Percentiles rank a stretch among this genome's conserved stretches.
phyloP scores from a whole-genome alignment of 2,329 filamentous ascomycete species.

The Nemania sp. region DNA sequence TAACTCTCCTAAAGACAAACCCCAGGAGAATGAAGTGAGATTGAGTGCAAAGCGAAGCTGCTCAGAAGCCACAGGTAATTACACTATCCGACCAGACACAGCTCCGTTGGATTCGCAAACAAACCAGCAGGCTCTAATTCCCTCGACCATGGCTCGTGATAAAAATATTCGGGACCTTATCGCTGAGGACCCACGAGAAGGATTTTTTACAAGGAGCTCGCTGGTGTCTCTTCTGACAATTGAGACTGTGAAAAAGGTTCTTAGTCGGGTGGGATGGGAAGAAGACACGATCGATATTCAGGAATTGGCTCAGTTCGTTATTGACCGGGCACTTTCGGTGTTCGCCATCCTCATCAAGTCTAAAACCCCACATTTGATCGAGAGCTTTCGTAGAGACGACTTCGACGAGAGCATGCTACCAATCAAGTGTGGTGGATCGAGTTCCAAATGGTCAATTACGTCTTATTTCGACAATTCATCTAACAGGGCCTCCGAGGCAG shows the following conservation, averaged over 20 bases:
- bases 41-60: background rate
- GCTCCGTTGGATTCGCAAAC: background rate
- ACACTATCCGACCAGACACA: background rate
- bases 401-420: slow-evolving; percentile 7
- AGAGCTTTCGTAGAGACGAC: background rate
- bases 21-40: background rate
- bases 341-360: slow-evolving; percentile 7
- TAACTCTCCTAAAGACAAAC: background rate
- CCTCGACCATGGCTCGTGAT: background rate
- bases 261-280: background rate
- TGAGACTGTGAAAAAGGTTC: background rate
- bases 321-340: background rate
- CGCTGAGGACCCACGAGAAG: background rate
- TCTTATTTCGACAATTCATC: background rate
- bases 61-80: background rate
- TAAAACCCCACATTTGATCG: background rate
- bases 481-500: background rate
- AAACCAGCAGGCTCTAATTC: background rate
- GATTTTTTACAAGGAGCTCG: background rate
- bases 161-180: background rate
- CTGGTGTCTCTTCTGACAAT: background rate
- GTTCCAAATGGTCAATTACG: background rate
- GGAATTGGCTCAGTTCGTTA: background rate
- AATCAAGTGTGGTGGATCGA: background rate
- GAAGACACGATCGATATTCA: background rate